Evolutionary conservation across 805 yeast species (phyloP).

Genomic region (Saturnispora sanitii): DNA sequence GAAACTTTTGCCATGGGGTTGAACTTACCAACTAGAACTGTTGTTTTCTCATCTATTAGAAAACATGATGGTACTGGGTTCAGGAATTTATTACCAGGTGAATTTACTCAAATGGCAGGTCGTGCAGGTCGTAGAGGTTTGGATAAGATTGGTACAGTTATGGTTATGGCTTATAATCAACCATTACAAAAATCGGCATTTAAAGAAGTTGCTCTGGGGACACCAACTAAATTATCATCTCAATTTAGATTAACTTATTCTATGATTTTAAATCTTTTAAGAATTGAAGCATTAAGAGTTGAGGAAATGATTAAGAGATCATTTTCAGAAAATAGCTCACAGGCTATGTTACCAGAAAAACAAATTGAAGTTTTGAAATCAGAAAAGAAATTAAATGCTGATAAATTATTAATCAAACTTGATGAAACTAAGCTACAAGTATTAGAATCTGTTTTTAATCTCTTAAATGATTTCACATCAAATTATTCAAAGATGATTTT

Average conservation of each 20-base stretch:
- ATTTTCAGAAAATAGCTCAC: constrained; percentile 84
- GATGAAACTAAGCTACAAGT: constrained; percentile 32
- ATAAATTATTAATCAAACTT: constrained; percentile 24
- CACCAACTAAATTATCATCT: constrained; percentile 80
- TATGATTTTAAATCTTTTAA: constrained; percentile 82
- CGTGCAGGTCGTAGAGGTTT: constrained; percentile 97
- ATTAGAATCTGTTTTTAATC: constrained; percentile 29
- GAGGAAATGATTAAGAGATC: constrained; percentile 97
- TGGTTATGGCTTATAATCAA: constrained; percentile 72
- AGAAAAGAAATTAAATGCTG: constrained; percentile 33
- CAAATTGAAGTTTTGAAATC: constrained; percentile 52
- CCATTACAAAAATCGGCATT: constrained; percentile 51
- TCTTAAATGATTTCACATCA: constrained; percentile 35
- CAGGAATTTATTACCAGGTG: constrained; percentile 85
- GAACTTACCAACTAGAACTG: constrained; percentile 93
- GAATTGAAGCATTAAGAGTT: constrained; percentile 92
- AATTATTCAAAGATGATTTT: constrained; percentile 36
- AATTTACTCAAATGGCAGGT: constrained; percentile 98
- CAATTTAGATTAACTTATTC: constrained; percentile 93
- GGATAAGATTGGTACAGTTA: constrained; percentile 89
- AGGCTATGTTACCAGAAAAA: constrained; percentile 78
- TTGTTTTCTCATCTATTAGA: constrained; percentile 73
- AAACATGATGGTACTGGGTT: constrained; percentile 86
- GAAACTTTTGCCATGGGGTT: constrained; percentile 99
- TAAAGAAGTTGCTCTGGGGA: constrained; percentile 77